Evolutionary conservation across 345 rosid species (phyloP), one percentile per base, ranked within the genome.

Genomic region (Dipteronia dyeriana): DNA sequence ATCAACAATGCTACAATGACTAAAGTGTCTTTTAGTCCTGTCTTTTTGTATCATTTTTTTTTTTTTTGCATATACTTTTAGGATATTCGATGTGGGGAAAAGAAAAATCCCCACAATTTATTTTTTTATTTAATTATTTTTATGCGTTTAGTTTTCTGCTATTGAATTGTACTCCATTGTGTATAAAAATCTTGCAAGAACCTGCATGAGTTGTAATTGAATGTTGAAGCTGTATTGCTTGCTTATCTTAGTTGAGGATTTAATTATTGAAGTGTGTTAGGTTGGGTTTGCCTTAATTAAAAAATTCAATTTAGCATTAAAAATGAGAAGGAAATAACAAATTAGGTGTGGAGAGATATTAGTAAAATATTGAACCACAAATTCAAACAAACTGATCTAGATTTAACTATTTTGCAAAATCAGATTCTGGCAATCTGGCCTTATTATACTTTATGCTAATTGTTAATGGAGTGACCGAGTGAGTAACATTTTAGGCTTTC

Each of bases 1-100:
- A 68, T 69, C 82, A 76, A 66, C 72, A 66, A 79, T 10, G 81
- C 85, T 51, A 64, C 82, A 75, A 62, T 76, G 82, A 78, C 77
- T 72, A 61, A 65, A 64, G 63, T 70, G 54, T 59, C 76, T 3
- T 81, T 67, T 73, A 61, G 59, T 53, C 75, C 0, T 63, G 25
- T 45, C 12, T 5, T 23, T 45, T 54, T 70, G 75, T 43, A 26
- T 61, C 71, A 34, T 63, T 57, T 34, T 14, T 5, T 53, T 56
- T 34, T 34, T 34, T 69, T 79, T 29, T 59, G 83, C 84, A 71
- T 71, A 70, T 71, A 53, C 76, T 60, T 73, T 80, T 60, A 13
- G 82, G 77, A 77, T 81, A 75, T 78, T 73, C 82, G 26, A 34
- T 9, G 8, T 11, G 26, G 22, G 5, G 1, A 56, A 20, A 59